Evolutionary conservation across 768 basidiomycete genomes (phyloP).

Genomic region (Suillus decipiens): DNA sequence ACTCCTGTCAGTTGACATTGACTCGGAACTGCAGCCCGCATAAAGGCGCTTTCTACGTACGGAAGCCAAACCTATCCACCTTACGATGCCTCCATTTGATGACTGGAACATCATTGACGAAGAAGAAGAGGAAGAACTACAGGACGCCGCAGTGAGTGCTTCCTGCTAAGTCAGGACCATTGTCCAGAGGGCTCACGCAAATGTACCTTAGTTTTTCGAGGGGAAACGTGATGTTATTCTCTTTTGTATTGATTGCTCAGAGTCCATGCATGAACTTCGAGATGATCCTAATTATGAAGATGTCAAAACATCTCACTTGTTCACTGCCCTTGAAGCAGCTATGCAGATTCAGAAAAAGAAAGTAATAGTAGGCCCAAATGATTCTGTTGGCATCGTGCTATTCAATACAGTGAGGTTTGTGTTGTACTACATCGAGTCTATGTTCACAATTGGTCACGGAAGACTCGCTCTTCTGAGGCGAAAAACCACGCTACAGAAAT

Average conservation of each 20-base stretch:
- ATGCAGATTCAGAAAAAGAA: constrained; percentile 90
- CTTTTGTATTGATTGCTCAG: constrained; percentile 95
- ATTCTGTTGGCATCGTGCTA: constrained; percentile 86
- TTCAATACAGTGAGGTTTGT: constrained; percentile 81
- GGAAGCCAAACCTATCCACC: not conserved
- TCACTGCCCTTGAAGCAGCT: constrained; percentile 78
- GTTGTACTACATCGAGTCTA: not conserved
- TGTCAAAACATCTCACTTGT: constrained; percentile 72
- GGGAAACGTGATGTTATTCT: constrained; percentile 83
- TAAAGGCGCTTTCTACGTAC: not conserved
- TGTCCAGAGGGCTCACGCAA: not conserved
- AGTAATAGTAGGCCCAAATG: constrained; percentile 84
- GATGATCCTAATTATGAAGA: constrained; percentile 69
- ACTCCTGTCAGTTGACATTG: constrained; percentile 14
- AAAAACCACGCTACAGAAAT: constrained; percentile 53
- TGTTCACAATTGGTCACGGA: not conserved
- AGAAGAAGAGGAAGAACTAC: constrained; percentile 82
- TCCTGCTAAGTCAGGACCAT: constrained; percentile 2
- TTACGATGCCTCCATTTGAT: constrained; percentile 65
- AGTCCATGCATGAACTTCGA: constrained; percentile 78
- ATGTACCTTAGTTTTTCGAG: constrained; percentile 55
- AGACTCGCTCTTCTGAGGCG: constrained; percentile 31
- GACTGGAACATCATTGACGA: constrained; percentile 82
- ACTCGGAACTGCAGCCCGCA: not conserved
- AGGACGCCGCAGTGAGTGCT: constrained; percentile 58